Base-by-base conservation (phyloP, 176 grass and related monocot species). In the Aegilops tauschii region DNA sequence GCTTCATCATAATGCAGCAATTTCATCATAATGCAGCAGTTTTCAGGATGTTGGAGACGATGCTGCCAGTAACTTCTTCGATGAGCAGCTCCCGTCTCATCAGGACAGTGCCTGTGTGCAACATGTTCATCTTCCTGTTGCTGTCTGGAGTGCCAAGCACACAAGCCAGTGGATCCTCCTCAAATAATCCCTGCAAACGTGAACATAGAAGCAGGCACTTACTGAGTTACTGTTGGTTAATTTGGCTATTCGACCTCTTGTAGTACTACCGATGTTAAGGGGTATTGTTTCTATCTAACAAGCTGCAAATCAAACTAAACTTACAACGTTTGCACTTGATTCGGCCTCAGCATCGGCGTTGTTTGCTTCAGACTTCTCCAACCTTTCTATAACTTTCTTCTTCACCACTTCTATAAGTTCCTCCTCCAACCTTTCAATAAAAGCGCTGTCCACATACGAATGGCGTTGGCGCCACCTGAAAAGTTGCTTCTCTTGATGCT, bases 101-200 rank as follows among this genome's bases (percentile, higher is more conserved):
- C 52, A 76, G 65, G 20, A 61, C 13, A 21, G 62, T 59, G 25
- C 44, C 66, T 44, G 40, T 44, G 40, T 44, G 40, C 10, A 44
- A 45, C 17, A 25, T 73, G 61, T 9, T 85, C 61, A 32, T 78
- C 80, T 92, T 93, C 27, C 21, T 86, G 64, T 49, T 11, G 73
- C 56, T 27, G 64, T 73, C 84, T 30, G 81, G 31, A 47, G 78
- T 86, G 80, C 93, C 88, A 32, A 98, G 88, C 52, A 96, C 45
- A 65, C 84, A 92, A 13, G 90, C 90, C 45, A 96, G 62, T 21
- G 96, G 88, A 69, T 98, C 90, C 25, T 87, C 88, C 82, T 80
- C 90, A 75, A 76, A 81, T 78, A 29, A 69, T 72, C 28, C 42
- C 92, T 88, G 82, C 61, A 67, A 36, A 78, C 30, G 79, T 54